Evolutionary conservation across 371 early-diverging fungal genomes (phyloP).

Genomic region (Mortierella sp.): DNA sequence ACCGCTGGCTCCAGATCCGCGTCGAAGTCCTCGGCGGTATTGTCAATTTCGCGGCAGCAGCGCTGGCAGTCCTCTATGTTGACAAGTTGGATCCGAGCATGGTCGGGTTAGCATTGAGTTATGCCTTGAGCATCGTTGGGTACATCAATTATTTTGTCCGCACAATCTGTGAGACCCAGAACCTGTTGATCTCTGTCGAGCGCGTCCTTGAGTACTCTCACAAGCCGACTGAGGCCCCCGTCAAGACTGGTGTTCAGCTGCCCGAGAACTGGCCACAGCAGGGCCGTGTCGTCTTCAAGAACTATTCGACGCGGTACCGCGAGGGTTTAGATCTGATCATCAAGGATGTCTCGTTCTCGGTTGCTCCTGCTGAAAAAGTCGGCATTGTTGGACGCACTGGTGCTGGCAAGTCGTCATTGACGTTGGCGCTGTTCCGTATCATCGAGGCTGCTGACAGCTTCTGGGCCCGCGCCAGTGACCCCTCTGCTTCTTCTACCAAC

Average conservation of each 20-base stretch:
- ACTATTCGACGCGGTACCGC: slow-evolving; percentile 72
- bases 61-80: slow-evolving; percentile 28
- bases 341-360: slow-evolving; percentile 67
- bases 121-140: slow-evolving; percentile 78
- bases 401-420: slow-evolving; percentile 85
- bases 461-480: slow-evolving; percentile 25
- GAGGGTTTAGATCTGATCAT: slow-evolving; percentile 74
- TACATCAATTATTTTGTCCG: slow-evolving; percentile 86
- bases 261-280: slow-evolving; percentile 74
- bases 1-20: slow-evolving; percentile 28
- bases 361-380: slow-evolving; percentile 64
- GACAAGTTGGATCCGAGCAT: slow-evolving; percentile 60
- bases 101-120: slow-evolving; percentile 75
- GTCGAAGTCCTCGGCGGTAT: slow-evolving; percentile 48
- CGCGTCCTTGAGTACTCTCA: slow-evolving; percentile 75
- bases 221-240: slow-evolving; percentile 67
- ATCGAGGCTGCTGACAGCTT: slow-evolving; percentile 75
- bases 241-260: slow-evolving; percentile 53
- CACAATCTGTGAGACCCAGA: slow-evolving; percentile 65
- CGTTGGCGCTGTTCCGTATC: slow-evolving; percentile 86
- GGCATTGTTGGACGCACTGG: slow-evolving; percentile 70
- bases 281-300: slow-evolving; percentile 69
- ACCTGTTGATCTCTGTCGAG: slow-evolving; percentile 71
- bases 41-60: slow-evolving; percentile 5
- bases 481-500: background rate